A percentile compares a stretch with the other conserved stretches of the same genome.
Conservation (phyloP, 208 protist species). For the Wallacemonas sp. region DNA sequence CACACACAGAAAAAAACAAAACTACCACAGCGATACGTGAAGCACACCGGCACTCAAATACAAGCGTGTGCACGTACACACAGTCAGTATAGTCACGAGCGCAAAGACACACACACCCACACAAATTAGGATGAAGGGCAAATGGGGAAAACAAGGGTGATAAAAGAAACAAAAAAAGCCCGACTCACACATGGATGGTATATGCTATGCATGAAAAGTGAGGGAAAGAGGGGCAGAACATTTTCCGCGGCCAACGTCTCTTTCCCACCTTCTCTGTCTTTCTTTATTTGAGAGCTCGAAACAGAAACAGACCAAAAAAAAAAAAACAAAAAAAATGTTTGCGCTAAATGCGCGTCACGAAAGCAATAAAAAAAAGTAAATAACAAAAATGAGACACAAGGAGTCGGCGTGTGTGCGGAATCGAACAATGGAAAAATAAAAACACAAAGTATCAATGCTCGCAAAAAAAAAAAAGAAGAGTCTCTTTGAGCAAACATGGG, state of each 20-base stretch:
- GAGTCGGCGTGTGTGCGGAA: no score
- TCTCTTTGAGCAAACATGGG: no score
- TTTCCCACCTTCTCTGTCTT: no score
- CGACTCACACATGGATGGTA: no score
- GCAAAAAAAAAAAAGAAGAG: background rate
- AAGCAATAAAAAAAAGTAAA: conserved; percentile 5
- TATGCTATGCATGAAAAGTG: no score
- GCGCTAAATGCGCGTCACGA: background rate
- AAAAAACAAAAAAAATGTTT: conserved; percentile 18
- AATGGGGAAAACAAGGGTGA: background rate
- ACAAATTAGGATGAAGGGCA: no score
- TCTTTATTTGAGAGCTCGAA: no score
- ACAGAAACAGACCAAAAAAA: background rate
- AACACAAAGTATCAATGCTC: background rate
- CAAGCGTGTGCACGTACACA: no score
- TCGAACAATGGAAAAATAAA: background rate
- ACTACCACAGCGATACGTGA: background rate
- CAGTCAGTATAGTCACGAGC: no score
- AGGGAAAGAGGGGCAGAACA: no score
- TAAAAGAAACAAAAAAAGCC: background rate
- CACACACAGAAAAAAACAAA: conserved; percentile 9
- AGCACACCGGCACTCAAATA: background rate
- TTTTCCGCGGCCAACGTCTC: no score
- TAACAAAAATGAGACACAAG: background rate
- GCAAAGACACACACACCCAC: conserved; percentile 15